Evolutionary conservation across 345 rosid genomes (phyloP).

Genomic region (Toxicodendron radicans): DNA sequence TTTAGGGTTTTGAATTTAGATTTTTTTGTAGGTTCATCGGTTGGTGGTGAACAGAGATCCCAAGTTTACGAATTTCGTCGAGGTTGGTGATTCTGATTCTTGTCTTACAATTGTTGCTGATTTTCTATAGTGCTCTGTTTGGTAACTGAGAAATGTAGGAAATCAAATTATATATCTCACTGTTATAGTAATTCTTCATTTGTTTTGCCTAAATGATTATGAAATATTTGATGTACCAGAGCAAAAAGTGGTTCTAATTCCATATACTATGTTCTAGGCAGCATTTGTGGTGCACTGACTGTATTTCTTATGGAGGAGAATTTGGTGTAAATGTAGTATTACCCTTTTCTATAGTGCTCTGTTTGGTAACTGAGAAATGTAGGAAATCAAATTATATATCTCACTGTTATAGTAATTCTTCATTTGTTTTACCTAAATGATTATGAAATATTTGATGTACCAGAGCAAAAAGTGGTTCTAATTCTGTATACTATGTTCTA

Average conservation of each 20-base stretch:
- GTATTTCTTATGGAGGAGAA: too few species aligned
- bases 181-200: background rate
- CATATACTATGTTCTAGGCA: too few species aligned
- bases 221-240: background rate
- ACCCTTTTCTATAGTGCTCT: too few species aligned
- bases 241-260: too few species aligned
- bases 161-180: background rate
- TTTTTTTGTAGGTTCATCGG: constrained; percentile 72
- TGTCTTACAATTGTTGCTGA: background rate
- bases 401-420: background rate
- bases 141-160: background rate
- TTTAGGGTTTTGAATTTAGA: constrained; percentile 15
- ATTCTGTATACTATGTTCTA: too few species aligned
- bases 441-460: background rate
- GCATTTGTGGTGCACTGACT: too few species aligned
- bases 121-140: background rate
- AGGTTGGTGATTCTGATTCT: constrained; percentile 47
- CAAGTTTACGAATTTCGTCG: constrained; percentile 92
- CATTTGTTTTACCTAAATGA: background rate
- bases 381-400: background rate
- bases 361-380: constrained; percentile 4
- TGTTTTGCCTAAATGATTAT: background rate
- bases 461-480: too few species aligned
- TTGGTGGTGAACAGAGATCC: constrained; percentile 95
- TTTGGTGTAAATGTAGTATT: too few species aligned